These are phyloP conservation scores for Aspergillus piperis DNA, from an alignment of 2,329 filamentous ascomycete genomes.

Conservation along the genomic window DNA sequence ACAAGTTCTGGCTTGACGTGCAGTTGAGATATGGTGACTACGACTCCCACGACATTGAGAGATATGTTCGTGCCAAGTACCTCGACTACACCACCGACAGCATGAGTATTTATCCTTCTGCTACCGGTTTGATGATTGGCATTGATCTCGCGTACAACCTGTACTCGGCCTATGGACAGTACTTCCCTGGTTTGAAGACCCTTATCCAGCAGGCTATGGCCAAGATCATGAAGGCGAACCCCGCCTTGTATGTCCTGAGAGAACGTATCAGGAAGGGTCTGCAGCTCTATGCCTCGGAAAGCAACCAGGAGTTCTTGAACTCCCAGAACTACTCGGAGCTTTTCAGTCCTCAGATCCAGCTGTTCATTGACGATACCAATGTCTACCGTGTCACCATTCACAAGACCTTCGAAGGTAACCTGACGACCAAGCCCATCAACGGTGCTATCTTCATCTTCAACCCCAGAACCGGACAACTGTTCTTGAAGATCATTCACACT, in stretches of 20 bases:
- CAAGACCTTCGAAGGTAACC: constrained; percentile 98
- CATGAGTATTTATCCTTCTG: constrained; percentile 97
- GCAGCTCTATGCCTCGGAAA: constrained; percentile 96
- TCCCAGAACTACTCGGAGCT: constrained; percentile 99
- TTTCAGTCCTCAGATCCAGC: constrained; percentile 97
- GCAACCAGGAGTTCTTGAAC: constrained; percentile 98
- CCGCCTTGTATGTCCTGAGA: constrained; percentile 89
- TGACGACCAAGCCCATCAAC: constrained; percentile 99
- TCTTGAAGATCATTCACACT: constrained; percentile 99
- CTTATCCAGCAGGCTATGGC: constrained; percentile 98
- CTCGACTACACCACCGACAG: constrained; percentile 98
- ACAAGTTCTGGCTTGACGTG: constrained; percentile 99
- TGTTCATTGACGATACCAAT: constrained; percentile 99
- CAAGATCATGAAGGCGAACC: constrained; percentile 99
- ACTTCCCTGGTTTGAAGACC: constrained; percentile 96
- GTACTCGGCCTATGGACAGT: constrained; percentile 97
- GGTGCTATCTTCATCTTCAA: constrained; percentile 99
- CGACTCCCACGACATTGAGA: constrained; percentile 97
- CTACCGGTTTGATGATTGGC: constrained; percentile 95
- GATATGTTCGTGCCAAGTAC: constrained; percentile 96
- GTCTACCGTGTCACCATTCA: constrained; percentile 99
- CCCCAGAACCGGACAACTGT: constrained; percentile 93
- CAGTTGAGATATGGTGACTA: constrained; percentile 97
- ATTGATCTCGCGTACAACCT: constrained; percentile 98
- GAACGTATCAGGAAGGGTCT: constrained; percentile 98